Evolutionary conservation across 768 basidiomycete genomes (phyloP), one percentile per base, ranked within the genome.

Genomic region (Termitomyces eurrhizus): DNA sequence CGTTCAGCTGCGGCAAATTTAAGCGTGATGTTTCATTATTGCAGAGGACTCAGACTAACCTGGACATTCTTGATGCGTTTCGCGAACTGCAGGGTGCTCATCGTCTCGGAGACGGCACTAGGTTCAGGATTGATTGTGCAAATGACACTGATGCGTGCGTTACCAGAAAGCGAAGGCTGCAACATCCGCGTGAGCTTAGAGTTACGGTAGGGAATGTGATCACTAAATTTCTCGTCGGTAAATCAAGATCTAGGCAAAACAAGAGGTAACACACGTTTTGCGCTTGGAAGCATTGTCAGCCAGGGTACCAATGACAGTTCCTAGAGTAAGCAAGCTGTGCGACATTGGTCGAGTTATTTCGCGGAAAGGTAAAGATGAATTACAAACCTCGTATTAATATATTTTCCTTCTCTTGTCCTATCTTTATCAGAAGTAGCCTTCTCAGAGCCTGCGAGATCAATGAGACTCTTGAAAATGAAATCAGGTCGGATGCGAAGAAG

Each of bases 401-500:
- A 96, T 69, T 91, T 93, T 13, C 96, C 97, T 72, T 99, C 97
- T 49, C 90, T 83, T n/a, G 94, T 94, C 49, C 97, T 79, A 60
- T 98, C 95, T 71, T 95, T 96, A 72, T 95, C 93, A 1, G 90
- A 92, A 0, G 95, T 98, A 0, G 95, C 96, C 70, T 89, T 93
- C 71, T 99, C 97, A 0, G 94, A 96, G 4, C 97, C 97, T 53
- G 97, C 97, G 12, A 99, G 79, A 80, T 99, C 95, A 60, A 97
- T 97, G 52, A 97, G 78, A 70, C 90, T 94, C 91, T 94, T 65
- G 3, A 61, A 9, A 41, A 48, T 60, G 51, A 57, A 24, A 58
- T 61, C 52, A 62, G 55, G 16, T 18, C 29, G 35, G n/a, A 21
- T 18, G 35, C 44, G 54, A 35, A 39, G 8, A 48, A 39, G 29